These are phyloP conservation scores for Orbilia blumenaviensis DNA, from an alignment of 2,329 filamentous ascomycete genomes.

Conservation along the genomic window DNA sequence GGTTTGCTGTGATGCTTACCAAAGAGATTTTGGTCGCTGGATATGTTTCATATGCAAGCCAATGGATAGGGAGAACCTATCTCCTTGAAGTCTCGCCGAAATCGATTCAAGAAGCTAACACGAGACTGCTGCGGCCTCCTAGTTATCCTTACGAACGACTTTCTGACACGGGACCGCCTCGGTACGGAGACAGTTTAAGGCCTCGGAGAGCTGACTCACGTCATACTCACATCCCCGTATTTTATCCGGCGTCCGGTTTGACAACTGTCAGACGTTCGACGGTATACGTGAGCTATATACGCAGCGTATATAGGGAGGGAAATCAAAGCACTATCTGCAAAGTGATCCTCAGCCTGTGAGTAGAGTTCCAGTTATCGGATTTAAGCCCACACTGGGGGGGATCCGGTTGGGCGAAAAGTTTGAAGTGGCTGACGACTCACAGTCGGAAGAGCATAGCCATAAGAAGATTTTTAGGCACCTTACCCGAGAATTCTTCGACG, in stretches of 20 bases:
- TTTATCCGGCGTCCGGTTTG: slow-evolving; percentile 38
- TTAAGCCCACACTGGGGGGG: slow-evolving; percentile 6
- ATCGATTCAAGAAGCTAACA: slow-evolving; percentile 36
- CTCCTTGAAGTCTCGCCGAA: neutral
- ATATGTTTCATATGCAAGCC: slow-evolving; percentile 35
- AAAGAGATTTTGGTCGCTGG: slow-evolving; percentile 17
- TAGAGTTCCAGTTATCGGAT: slow-evolving; percentile 6
- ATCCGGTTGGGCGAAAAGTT: slow-evolving; percentile 3
- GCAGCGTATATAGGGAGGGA: slow-evolving; percentile 4
- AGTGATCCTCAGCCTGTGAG: slow-evolving; percentile 23
- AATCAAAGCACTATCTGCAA: neutral
- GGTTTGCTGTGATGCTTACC: slow-evolving; percentile 19
- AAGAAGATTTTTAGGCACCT: slow-evolving; percentile 20
- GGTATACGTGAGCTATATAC: slow-evolving; percentile 29
- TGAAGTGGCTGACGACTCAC: slow-evolving; percentile 29
- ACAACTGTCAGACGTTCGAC: slow-evolving; percentile 27
- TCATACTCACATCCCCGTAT: slow-evolving; percentile 27
- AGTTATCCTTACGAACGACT: neutral
- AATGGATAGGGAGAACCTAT: slow-evolving; percentile 27
- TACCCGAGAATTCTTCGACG: neutral
- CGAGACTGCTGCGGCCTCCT: slow-evolving; percentile 2
- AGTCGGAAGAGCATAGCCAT: slow-evolving; percentile 1
- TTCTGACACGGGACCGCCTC: slow-evolving; percentile 12
- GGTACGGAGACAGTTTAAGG: slow-evolving; percentile 25
- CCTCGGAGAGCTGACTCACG: slow-evolving; percentile 37